Evolutionary conservation across 495 filamentous ascomycete genomes (phyloP).

Genomic region (Parathielavia hyrcaniae): DNA sequence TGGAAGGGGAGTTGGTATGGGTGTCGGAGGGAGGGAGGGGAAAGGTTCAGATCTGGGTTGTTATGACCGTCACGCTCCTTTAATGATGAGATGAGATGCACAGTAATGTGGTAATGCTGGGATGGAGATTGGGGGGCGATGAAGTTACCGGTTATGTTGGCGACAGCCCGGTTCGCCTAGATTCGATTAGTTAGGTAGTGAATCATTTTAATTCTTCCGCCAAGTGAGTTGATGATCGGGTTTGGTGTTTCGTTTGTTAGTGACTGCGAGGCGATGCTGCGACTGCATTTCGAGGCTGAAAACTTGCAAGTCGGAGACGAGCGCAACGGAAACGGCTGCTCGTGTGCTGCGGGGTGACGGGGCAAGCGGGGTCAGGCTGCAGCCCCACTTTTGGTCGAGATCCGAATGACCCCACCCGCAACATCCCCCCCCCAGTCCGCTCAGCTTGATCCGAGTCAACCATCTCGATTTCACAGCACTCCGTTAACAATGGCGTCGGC

Average conservation of each 20-base stretch:
- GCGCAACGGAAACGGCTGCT: background rate
- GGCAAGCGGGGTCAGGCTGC: background rate
- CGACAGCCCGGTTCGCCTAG: background rate
- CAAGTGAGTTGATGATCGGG: background rate
- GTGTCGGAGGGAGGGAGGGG: too few species aligned
- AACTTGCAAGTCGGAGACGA: background rate
- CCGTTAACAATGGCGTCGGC: constrained; percentile 9
- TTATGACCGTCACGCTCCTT: background rate
- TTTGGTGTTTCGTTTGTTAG: background rate
- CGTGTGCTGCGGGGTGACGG: too few species aligned
- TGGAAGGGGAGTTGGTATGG: background rate
- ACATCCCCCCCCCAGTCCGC: background rate
- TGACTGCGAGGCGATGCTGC: background rate
- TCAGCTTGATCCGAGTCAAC: background rate
- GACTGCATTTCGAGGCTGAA: background rate
- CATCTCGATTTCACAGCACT: background rate
- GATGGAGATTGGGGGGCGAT: background rate
- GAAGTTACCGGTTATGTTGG: too few species aligned
- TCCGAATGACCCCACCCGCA: background rate
- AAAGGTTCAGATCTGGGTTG: too few species aligned
- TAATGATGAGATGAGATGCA: background rate
- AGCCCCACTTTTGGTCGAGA: background rate
- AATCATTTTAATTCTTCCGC: background rate
- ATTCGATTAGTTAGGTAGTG: background rate
- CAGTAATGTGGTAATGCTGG: background rate